phyloP scores from a whole-genome alignment of 805 yeast species.

The Wickerhamomyces hampshirensis region DNA sequence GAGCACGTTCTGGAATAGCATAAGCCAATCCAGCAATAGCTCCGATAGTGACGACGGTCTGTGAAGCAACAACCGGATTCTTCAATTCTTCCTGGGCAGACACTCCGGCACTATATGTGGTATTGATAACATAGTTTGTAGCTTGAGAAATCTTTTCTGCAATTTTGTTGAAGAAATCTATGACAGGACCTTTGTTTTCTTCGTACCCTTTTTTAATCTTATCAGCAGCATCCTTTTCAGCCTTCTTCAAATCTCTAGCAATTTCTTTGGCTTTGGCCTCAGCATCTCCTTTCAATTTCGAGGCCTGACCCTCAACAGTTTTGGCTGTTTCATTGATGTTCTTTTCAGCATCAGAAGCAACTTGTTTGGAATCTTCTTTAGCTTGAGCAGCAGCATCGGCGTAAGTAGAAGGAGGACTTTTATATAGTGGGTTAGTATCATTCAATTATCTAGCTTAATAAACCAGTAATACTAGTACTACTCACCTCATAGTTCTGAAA shows the following conservation, averaged over 20 bases:
- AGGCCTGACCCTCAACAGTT: constrained; percentile 19
- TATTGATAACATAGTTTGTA: constrained; percentile 15
- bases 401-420: constrained; percentile 8
- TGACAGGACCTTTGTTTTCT: constrained; percentile 24
- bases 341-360: constrained; percentile 11
- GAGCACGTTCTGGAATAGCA: constrained; percentile 46
- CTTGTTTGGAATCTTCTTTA: constrained; percentile 14
- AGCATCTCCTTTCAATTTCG: constrained; percentile 17
- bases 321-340: constrained; percentile 4
- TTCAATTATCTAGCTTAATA: background rate
- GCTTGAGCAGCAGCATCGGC: constrained; percentile 20
- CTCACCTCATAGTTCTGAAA: constrained; percentile 7
- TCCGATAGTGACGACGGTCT: constrained; percentile 43
- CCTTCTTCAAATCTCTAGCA: constrained; percentile 24
- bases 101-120: constrained; percentile 19
- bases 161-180: constrained; percentile 17
- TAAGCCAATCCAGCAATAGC: constrained; percentile 44
- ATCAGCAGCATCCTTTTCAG: constrained; percentile 30
- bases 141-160: constrained; percentile 21
- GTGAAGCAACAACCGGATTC: constrained; percentile 59
- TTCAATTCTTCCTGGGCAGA: constrained; percentile 39
- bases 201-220: constrained; percentile 29
- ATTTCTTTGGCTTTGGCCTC: constrained; percentile 24
- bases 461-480: background rate
- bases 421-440: background rate